Conservation (phyloP, 305 asterid species). For the Lippia alba region DNA sequence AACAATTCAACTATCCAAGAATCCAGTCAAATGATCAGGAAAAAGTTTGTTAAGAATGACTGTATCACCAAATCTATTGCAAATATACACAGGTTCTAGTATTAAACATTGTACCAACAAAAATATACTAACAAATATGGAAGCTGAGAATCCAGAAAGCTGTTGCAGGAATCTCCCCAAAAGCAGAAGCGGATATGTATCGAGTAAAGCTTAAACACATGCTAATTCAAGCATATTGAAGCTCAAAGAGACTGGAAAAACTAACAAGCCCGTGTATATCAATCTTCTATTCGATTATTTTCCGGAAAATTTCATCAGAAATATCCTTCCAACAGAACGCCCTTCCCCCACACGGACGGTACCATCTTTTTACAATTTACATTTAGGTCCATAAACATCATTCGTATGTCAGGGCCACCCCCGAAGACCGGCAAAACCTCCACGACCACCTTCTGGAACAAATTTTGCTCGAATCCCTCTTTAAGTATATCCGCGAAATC, state of each 20-base stretch:
- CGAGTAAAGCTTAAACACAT: neutral
- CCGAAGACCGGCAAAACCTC: conserved; percentile 71
- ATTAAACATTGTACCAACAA: conserved; percentile 2
- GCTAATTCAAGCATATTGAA: too few relatives aligned
- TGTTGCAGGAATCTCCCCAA: neutral
- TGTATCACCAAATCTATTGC: neutral
- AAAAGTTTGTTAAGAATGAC: neutral
- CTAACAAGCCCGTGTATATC: neutral
- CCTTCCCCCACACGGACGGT: conserved; percentile 50
- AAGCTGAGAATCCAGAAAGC: neutral
- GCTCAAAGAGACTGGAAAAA: neutral
- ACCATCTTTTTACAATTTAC: conserved; percentile 56
- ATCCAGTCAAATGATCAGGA: neutral
- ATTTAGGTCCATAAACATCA: too few relatives aligned
- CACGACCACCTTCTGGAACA: conserved; percentile 80
- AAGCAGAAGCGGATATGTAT: neutral
- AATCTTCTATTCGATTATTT: neutral
- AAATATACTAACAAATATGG: conserved; percentile 2
- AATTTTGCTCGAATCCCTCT: conserved; percentile 63
- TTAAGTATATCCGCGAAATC: conserved; percentile 64
- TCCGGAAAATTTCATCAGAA: conserved; percentile 39
- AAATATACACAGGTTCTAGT: neutral
- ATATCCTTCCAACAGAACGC: conserved; percentile 79
- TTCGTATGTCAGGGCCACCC: conserved; percentile 49
- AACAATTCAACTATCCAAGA: too few relatives aligned